Percentiles rank a stretch among this genome's conserved stretches.
Evolutionary conservation across 352 stramenopile genomes (phyloP).

Genomic region (Globisporangium orthogonon): DNA sequence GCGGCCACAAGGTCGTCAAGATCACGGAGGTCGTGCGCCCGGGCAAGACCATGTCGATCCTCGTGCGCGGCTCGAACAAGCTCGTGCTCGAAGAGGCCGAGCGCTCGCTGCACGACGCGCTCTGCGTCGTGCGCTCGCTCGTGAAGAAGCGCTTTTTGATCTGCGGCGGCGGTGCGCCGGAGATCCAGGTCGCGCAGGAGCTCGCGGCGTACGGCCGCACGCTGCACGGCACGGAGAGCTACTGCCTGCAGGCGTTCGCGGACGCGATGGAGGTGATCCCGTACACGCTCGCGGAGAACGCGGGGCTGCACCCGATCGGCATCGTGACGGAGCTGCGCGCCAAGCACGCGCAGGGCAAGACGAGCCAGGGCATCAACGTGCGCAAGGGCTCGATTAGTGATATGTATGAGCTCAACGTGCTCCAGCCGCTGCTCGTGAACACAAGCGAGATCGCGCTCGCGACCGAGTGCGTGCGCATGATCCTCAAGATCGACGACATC

Average conservation of each 20-base stretch:
- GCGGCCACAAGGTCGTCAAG: slow-evolving; percentile 98
- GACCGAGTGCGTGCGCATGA: slow-evolving; percentile 99
- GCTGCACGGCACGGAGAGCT: slow-evolving; percentile 92
- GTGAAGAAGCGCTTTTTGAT: slow-evolving; percentile 99
- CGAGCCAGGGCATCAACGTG: slow-evolving; percentile 96
- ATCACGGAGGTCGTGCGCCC: slow-evolving; percentile 96
- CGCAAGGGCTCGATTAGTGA: slow-evolving; percentile 94
- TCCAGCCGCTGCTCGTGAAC: slow-evolving; percentile 98
- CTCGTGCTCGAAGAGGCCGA: slow-evolving; percentile 98
- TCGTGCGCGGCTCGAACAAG: slow-evolving; percentile 98
- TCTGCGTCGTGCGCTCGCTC: slow-evolving; percentile 96
- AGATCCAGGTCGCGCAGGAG: slow-evolving; percentile 95
- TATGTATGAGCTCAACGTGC: slow-evolving; percentile 98
- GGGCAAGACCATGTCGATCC: slow-evolving; percentile 96
- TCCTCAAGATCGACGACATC: slow-evolving; percentile 99
- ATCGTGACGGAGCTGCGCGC: slow-evolving; percentile 96
- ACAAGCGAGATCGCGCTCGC: slow-evolving; percentile 96
- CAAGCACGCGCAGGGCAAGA: slow-evolving; percentile 91
- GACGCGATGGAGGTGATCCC: slow-evolving; percentile 98
- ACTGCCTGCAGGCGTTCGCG: slow-evolving; percentile 96
- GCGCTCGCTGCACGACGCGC: slow-evolving; percentile 97
- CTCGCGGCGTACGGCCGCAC: slow-evolving; percentile 92
- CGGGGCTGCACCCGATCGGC: slow-evolving; percentile 97
- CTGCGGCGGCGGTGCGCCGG: slow-evolving; percentile 94
- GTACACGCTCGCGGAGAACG: slow-evolving; percentile 99